Evolutionary conservation across 208 protist species (phyloP), one percentile per base, ranked within the genome.

Genomic region (Porcisia deanei): DNA sequence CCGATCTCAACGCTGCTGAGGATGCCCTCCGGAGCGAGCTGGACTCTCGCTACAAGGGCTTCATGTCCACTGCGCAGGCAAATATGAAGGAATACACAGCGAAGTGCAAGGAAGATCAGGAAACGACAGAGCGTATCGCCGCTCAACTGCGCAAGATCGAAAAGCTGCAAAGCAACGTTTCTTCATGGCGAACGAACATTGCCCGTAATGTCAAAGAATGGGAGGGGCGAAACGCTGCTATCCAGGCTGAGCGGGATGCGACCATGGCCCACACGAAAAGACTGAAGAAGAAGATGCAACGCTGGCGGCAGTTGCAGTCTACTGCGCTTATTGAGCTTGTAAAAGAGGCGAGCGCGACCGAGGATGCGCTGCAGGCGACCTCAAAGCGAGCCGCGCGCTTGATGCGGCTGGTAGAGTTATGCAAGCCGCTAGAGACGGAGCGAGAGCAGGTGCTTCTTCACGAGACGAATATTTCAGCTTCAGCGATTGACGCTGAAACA

Each of bases 31-130:
- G 93, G 30, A 64, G 82, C 9, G 91, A 97, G 74, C 82, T 98
- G 45, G 91, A 97, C 55, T 71, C 86, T 18, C 88, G 93, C 16
- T 96, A 98, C 86, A 96, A 97, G 81, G 88, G 96, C 71, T 98
- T 97, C 77, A 98, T 95, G 93, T 86, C 82, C 6, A 94, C 94
- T 12, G 93, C 90, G 10, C 96, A 99, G 84, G 88, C 91, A 34
- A 96, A 97, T 68, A 98, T 98, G 94, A 97, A 98, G 79, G 93
- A 98, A 76, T 98, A 98, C 83, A 95, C 95, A 75, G 95, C 98
- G 73, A 94, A 98, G 75, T 97, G 96, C 18, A 98, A 98, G 71
- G 93, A 98, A 65, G 97, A 99, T 79, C 83, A 91, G 47, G 96
- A 99, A 68, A 96, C 91, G 1, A 96, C 95, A 22, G 89, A 96